These are phyloP conservation scores for Ceratocystis cacaofunesta DNA, from an alignment of 2,329 filamentous ascomycete genomes.

Conservation along the genomic window DNA sequence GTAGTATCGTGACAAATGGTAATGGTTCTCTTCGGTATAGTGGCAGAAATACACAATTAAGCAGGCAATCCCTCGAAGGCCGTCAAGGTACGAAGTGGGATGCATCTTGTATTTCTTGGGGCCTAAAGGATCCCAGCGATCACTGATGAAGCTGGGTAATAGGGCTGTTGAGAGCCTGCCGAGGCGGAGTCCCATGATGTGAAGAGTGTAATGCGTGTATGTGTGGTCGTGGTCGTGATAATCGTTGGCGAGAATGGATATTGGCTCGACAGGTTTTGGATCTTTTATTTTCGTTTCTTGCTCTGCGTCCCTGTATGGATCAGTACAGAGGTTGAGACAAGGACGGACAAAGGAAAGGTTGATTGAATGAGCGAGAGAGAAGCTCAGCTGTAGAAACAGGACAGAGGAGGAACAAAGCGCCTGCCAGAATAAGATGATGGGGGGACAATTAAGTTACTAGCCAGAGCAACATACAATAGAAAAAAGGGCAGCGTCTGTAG, in stretches of 20 bases:
- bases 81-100: constrained; percentile 43
- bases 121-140: constrained; percentile 14
- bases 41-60: constrained; percentile 44
- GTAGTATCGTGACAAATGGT: constrained; percentile 26
- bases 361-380: not conserved
- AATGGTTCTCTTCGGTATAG: constrained; percentile 24
- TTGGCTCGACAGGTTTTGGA: too few species aligned
- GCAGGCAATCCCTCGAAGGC: constrained; percentile 41
- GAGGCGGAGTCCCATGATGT: constrained; percentile 11
- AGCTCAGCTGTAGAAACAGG: not conserved
- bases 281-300: not conserved
- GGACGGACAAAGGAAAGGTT: not conserved
- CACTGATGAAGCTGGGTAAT: constrained; percentile 17
- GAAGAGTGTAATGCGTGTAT: not conserved
- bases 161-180: constrained; percentile 12
- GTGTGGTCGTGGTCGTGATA: not conserved
- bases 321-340: not conserved
- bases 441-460: not conserved
- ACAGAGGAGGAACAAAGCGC: not conserved
- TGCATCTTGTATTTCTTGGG: constrained; percentile 22
- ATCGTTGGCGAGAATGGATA: not conserved
- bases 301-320: not conserved
- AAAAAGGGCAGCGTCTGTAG: not conserved
- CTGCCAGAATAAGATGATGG: not conserved
- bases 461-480: not conserved